Evolutionary conservation across 495 filamentous ascomycete genomes (phyloP).

Genomic region (Darksidea phi): DNA sequence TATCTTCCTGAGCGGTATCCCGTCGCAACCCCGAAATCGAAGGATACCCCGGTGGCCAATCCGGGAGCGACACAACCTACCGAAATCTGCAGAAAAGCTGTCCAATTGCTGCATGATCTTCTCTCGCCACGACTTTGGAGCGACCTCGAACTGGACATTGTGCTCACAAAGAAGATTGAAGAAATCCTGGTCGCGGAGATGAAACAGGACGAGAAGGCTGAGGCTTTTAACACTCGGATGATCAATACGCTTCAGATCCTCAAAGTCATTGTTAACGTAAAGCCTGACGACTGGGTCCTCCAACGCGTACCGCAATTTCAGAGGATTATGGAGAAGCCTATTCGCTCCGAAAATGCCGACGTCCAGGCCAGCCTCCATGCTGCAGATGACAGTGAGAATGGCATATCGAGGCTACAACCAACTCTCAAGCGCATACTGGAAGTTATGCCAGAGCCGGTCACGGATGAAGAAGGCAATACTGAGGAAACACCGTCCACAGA

Average conservation of each 20-base stretch:
- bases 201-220: conserved; percentile 55
- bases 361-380: conserved; percentile 87
- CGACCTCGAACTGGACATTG: conserved; percentile 77
- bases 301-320: conserved; percentile 73
- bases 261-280: conserved; percentile 79
- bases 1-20: conserved; percentile 80
- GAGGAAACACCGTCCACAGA: conserved; percentile 68
- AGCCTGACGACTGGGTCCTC: conserved; percentile 85
- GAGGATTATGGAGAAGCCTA: conserved; percentile 83
- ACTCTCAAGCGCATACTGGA: conserved; percentile 79
- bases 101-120: conserved; percentile 79
- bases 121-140: conserved; percentile 87
- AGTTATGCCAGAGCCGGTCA: conserved; percentile 83
- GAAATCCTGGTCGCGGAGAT: conserved; percentile 61
- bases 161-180: conserved; percentile 87
- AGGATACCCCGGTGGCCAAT: conserved; percentile 47
- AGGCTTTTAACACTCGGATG: conserved; percentile 67
- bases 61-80: conserved; percentile 54
- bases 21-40: conserved; percentile 65
- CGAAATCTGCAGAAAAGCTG: conserved; percentile 81
- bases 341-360: conserved; percentile 83
- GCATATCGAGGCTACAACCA: conserved; percentile 59
- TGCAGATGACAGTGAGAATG: conserved; percentile 63
- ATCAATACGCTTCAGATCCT: conserved; percentile 91
- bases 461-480: conserved; percentile 77